Evolutionary conservation across 2,329 filamentous ascomycete species (phyloP), one percentile per base, ranked within the genome.

Genomic region (Ophiostoma pallidulum): DNA sequence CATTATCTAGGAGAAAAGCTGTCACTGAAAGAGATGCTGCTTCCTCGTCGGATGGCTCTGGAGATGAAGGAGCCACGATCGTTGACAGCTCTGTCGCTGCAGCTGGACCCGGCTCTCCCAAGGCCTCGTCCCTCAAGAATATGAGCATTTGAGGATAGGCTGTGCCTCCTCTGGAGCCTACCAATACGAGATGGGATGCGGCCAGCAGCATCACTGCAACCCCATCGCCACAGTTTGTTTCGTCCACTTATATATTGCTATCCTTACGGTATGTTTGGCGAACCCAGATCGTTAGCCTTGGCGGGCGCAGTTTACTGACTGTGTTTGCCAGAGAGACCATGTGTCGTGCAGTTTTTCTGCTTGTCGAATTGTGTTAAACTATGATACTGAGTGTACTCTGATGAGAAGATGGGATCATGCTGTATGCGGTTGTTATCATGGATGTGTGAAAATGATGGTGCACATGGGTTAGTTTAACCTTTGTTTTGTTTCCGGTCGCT

Each of bases 61-160:
- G 65, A 50, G 73, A 75, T 53, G 74, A 78, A 57, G 71, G 69
- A 51, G 68, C 71, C 48, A 77, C 75, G n/a, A 69, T 78, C 51
- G 68, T 73, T 41, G 72, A 77, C 52, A 67, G 66, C 44, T 62
- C 66, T 47, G 60, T 62, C 45, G 67, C 66, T 46, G 62, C 65
- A 47, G 66, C 19, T 3, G 49, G 39, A 22, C 26, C 41, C 3
- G 28, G 22, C 12, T 46, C 51, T n/a, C 29, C 51, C 24, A 51
- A 45, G 37, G 22, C 43, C 6, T 24, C 28, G 12, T n/a, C 48
- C 5, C 16, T 31, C 19, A 50, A 47, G 20, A 45, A 47, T 6
- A 41, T 47, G 8, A 28, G n/a, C 16, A 19, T 20, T 19, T 31
- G 8, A 28, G n/a, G n/a, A n/a, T n/a, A n/a, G n/a, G n/a, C n/a